Percentiles rank a stretch among this genome's conserved stretches.
phyloP scores from a whole-genome alignment of 805 yeast species.

The Saccharomyces mikatae region DNA sequence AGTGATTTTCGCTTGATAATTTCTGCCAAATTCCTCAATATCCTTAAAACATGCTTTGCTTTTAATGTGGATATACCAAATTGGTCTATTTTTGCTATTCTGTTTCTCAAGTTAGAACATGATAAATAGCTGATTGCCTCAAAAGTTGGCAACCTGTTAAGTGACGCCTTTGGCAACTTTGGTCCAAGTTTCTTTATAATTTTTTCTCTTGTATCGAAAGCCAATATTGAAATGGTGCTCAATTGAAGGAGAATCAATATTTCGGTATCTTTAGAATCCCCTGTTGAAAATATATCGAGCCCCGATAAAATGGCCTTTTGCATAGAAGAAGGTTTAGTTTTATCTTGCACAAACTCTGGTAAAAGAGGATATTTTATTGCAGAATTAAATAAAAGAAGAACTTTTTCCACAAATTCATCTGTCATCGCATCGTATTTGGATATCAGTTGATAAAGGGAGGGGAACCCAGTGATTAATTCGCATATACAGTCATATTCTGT shows the following conservation, averaged over 20 bases:
- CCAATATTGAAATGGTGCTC: conserved; percentile 45
- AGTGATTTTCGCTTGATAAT: conserved; percentile 39
- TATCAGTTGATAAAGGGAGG: conserved; percentile 37
- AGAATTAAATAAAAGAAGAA: conserved; percentile 53
- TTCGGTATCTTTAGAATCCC: conserved; percentile 32
- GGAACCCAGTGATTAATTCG: conserved; percentile 47
- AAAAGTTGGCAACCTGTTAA: conserved; percentile 51
- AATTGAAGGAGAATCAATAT: conserved; percentile 46
- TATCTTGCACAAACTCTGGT: conserved; percentile 50
- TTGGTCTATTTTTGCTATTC: conserved; percentile 29
- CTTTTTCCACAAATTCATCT: conserved; percentile 35
- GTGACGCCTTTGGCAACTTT: conserved; percentile 26
- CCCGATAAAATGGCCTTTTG: conserved; percentile 53
- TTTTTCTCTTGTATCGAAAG: conserved; percentile 52
- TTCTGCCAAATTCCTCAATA: conserved; percentile 45
- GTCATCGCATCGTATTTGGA: conserved; percentile 26
- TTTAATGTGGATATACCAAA: conserved; percentile 31
- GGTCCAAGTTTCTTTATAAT: conserved; percentile 47
- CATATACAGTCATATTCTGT: conserved; percentile 54
- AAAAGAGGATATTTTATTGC: conserved; percentile 69
- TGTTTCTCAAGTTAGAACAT: conserved; percentile 33
- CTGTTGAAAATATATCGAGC: conserved; percentile 30
- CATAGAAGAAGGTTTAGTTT: conserved; percentile 48
- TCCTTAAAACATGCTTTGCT: conserved; percentile 39
- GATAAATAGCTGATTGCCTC: conserved; percentile 49